These are phyloP conservation scores for Teratosphaeriaceae sp. DNA, from an alignment of 2,329 filamentous ascomycete species.

Conservation along the genomic window DNA sequence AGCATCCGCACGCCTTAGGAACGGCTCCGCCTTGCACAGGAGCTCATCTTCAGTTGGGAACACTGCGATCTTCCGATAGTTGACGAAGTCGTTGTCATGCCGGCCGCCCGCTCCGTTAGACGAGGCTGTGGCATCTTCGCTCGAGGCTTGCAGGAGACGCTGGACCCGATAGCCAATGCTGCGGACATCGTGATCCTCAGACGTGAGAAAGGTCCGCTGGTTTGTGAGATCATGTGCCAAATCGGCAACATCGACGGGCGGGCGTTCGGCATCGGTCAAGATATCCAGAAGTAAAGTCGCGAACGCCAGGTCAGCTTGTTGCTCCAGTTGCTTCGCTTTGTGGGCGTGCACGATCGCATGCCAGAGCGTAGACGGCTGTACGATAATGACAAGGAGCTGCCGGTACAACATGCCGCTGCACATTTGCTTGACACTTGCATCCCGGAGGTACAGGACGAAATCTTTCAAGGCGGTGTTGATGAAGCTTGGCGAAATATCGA, in stretches of 20 bases:
- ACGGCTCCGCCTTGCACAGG: conserved; percentile 45
- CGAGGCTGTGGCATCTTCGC: background rate
- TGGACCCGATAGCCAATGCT: conserved; percentile 38
- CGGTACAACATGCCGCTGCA: conserved; percentile 46
- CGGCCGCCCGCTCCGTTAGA: conserved; percentile 51
- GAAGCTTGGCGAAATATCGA: conserved; percentile 38
- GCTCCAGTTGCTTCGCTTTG: conserved; percentile 18
- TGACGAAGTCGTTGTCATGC: conserved; percentile 64
- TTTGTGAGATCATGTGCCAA: background rate
- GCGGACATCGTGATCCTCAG: conserved; percentile 25
- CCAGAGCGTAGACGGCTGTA: conserved; percentile 52
- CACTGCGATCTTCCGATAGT: conserved; percentile 57
- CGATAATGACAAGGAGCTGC: conserved; percentile 40
- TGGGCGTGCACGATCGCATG: conserved; percentile 35
- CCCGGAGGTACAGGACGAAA: conserved; percentile 33
- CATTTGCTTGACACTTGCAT: conserved; percentile 42
- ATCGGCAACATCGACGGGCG: conserved; percentile 8
- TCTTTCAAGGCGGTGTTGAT: conserved; percentile 34
- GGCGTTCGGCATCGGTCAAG: conserved; percentile 30
- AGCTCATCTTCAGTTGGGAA: conserved; percentile 63
- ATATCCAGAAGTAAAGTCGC: conserved; percentile 41
- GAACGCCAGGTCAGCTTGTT: conserved; percentile 25
- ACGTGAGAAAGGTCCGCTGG: conserved; percentile 18
- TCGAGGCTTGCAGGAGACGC: conserved; percentile 27
- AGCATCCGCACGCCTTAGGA: conserved; percentile 48